phyloP scores from a whole-genome alignment of 108 stramenopile genomes.

The Chaetoceros tenuissimus region DNA sequence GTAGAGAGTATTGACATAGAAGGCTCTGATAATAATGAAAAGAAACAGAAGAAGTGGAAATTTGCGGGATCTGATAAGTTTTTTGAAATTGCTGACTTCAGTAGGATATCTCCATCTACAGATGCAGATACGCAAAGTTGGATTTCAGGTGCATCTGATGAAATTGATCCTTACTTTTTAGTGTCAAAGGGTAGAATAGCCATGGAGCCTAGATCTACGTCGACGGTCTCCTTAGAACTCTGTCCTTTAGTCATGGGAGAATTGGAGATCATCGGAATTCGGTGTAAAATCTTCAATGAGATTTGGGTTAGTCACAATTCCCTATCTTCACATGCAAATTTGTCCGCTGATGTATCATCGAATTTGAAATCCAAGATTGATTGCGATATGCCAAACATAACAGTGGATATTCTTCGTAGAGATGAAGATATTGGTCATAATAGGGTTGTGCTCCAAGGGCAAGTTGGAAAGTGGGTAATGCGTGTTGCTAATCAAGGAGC shows the following conservation, averaged over 20 bases:
- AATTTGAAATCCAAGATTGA: slow-evolving; percentile 53
- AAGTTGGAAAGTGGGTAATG: slow-evolving; percentile 66
- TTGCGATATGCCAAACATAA: slow-evolving; percentile 70
- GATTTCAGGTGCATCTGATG: slow-evolving; percentile 14
- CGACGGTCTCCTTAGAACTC: slow-evolving; percentile 35
- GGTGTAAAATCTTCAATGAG: slow-evolving; percentile 58
- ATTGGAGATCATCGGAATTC: slow-evolving; percentile 65
- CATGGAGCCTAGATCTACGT: slow-evolving; percentile 29
- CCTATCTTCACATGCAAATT: neutral
- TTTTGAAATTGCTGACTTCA: slow-evolving; percentile 56
- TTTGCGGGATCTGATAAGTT: slow-evolving; percentile 53
- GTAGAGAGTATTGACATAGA: slow-evolving; percentile 45
- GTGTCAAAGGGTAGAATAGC: slow-evolving; percentile 47
- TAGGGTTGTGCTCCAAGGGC: slow-evolving; percentile 50
- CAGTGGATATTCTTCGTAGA: slow-evolving; percentile 25
- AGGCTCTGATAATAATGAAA: slow-evolving; percentile 7
- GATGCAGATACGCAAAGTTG: slow-evolving; percentile 9
- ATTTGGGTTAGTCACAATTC: slow-evolving; percentile 79
- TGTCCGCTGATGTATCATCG: neutral
- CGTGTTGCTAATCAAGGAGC: slow-evolving; percentile 69
- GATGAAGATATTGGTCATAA: slow-evolving; percentile 3
- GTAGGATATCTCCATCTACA: slow-evolving; percentile 26
- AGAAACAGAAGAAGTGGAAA: slow-evolving; percentile 27
- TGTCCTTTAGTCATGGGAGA: slow-evolving; percentile 67
- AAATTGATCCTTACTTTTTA: slow-evolving; percentile 58